A percentile compares a stretch with the other conserved stretches of the same genome.
phyloP scores from a whole-genome alignment of 805 yeast genomes.

The Zygosaccharomyces pseudorouxii region DNA sequence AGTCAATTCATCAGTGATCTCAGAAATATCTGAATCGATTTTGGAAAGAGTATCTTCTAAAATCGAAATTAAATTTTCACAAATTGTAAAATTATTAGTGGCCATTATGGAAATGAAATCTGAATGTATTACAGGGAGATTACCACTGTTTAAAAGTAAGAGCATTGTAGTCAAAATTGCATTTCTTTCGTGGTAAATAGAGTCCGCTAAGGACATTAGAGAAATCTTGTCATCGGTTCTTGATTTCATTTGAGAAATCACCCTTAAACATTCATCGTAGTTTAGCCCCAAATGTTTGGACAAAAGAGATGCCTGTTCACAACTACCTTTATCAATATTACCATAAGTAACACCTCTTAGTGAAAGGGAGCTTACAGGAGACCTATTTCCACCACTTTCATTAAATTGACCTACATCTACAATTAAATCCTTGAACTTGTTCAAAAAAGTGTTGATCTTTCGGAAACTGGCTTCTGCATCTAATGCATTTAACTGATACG shows the following conservation, averaged over 20 bases:
- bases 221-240: slow-evolving; percentile 35
- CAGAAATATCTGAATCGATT: slow-evolving; percentile 2
- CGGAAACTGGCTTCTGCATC: slow-evolving; percentile 13
- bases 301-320: slow-evolving; percentile 40
- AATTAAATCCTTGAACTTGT: slow-evolving; percentile 12
- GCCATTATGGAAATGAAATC: slow-evolving; percentile 21
- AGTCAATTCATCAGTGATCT: neutral
- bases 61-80: slow-evolving; percentile 19
- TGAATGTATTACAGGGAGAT: slow-evolving; percentile 22
- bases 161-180: slow-evolving; percentile 42
- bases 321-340: slow-evolving; percentile 35
- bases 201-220: slow-evolving; percentile 34
- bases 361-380: slow-evolving; percentile 20
- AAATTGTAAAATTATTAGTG: slow-evolving; percentile 22
- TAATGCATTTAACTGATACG: slow-evolving; percentile 9
- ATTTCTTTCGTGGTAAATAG: slow-evolving; percentile 50
- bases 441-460: slow-evolving; percentile 18
- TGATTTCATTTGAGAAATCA: slow-evolving; percentile 40
- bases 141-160: slow-evolving; percentile 24
- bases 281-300: slow-evolving; percentile 40
- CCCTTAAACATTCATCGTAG: slow-evolving; percentile 45
- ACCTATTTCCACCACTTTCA: neutral
- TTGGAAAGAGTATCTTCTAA: slow-evolving; percentile 11
- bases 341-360: slow-evolving; percentile 41
- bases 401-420: slow-evolving; percentile 13